phyloP scores from a whole-genome alignment of 1,284 basidiomycete genomes.

The Pterulicium gracile region DNA sequence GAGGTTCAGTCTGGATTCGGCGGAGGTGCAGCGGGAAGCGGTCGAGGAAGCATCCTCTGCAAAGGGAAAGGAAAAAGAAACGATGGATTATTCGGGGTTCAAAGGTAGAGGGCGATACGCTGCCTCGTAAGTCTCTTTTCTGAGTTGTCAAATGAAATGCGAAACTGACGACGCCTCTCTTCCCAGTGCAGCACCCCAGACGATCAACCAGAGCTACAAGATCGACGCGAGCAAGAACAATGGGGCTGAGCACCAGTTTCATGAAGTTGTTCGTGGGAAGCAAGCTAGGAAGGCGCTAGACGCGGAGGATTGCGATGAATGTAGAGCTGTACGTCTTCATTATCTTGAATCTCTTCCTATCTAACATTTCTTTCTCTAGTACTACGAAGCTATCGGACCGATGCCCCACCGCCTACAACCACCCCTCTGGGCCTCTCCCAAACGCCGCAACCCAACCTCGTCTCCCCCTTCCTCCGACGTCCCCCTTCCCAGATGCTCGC shows the following conservation, averaged over 20 bases:
- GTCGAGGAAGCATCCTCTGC: too few relatives aligned
- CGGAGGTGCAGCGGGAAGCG: too few relatives aligned
- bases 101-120: constrained; percentile 41
- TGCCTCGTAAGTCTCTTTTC: not conserved
- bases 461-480: not conserved
- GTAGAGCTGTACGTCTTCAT: constrained; percentile 54
- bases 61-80: constrained; percentile 5
- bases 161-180: constrained; percentile 2
- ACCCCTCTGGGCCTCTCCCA: constrained; percentile 62
- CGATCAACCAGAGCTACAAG: constrained; percentile 55
- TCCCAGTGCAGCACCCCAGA: constrained; percentile 10
- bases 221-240: constrained; percentile 60
- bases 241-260: constrained; percentile 58
- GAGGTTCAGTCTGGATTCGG: not conserved
- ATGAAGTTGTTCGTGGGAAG: constrained; percentile 67
- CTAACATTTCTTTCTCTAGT: constrained; percentile 32
- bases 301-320: constrained; percentile 78
- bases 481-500: not conserved
- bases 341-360: constrained; percentile 1
- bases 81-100: constrained; percentile 30
- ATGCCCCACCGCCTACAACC: constrained; percentile 51
- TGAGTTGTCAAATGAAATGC: constrained; percentile 5
- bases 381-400: constrained; percentile 68
- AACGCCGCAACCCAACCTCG: not conserved
- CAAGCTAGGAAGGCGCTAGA: constrained; percentile 57